phyloP scores from a whole-genome alignment of 2,329 filamentous ascomycete genomes.

The Elsinoe necatrix region DNA sequence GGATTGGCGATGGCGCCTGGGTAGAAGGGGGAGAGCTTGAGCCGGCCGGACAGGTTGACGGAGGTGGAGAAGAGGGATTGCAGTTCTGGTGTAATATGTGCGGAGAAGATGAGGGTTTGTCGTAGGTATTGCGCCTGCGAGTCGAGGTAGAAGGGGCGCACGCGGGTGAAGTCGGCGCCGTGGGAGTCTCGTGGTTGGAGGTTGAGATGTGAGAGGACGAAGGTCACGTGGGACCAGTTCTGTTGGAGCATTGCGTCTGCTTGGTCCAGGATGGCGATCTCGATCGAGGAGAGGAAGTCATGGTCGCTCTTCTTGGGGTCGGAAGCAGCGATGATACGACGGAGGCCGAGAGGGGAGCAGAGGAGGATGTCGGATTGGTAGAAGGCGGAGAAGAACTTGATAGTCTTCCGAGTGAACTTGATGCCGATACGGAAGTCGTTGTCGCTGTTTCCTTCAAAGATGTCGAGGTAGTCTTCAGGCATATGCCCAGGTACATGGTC shows the following conservation, averaged over 20 bases:
- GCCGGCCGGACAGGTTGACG: conserved; percentile 71
- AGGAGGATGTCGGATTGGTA: conserved; percentile 95
- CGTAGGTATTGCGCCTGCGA: conserved; percentile 70
- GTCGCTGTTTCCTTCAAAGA: conserved; percentile 92
- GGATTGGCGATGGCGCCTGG: conserved; percentile 60
- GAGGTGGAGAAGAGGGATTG: conserved; percentile 69
- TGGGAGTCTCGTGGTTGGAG: conserved; percentile 81
- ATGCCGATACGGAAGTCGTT: conserved; percentile 95
- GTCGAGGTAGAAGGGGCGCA: conserved; percentile 89
- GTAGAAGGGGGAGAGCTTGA: conserved; percentile 61
- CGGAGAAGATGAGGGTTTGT: conserved; percentile 73
- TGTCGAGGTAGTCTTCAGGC: conserved; percentile 75
- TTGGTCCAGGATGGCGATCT: conserved; percentile 83
- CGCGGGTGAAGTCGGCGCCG: conserved; percentile 86
- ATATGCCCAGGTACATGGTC: conserved; percentile 58
- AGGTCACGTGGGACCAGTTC: conserved; percentile 94
- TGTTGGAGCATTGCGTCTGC: conserved; percentile 93
- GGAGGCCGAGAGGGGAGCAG: conserved; percentile 79
- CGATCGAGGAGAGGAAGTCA: conserved; percentile 90
- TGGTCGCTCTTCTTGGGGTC: conserved; percentile 65
- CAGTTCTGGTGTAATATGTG: conserved; percentile 82
- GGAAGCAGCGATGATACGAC: conserved; percentile 77
- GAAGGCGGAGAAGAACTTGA: conserved; percentile 92
- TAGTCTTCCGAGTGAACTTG: conserved; percentile 91
- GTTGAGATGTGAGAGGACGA: conserved; percentile 86